phyloP scores from a whole-genome alignment of 2,329 filamentous ascomycete species.

The Penicillium glabrum region DNA sequence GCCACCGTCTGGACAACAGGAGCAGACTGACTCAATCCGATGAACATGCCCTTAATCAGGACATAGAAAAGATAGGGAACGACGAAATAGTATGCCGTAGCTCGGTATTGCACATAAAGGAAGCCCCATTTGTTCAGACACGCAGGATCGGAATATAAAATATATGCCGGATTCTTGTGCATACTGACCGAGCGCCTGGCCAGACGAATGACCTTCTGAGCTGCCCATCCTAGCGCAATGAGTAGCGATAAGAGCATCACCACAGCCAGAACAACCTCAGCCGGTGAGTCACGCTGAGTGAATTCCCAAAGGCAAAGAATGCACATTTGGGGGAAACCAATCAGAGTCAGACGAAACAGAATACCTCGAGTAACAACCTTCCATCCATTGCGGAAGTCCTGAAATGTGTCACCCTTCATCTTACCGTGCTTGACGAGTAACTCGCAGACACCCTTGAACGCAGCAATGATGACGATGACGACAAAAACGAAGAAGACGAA shows the following conservation, averaged over 20 bases:
- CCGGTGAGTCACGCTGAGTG: slow-evolving; percentile 78
- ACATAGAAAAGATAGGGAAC: slow-evolving; percentile 75
- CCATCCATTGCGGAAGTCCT: slow-evolving; percentile 94
- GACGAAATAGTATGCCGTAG: slow-evolving; percentile 94
- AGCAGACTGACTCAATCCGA: slow-evolving; percentile 73
- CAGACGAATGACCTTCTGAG: slow-evolving; percentile 84
- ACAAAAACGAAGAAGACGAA: slow-evolving; percentile 81
- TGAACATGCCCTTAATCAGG: slow-evolving; percentile 84
- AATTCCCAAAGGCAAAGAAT: slow-evolving; percentile 94
- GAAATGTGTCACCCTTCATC: slow-evolving; percentile 83
- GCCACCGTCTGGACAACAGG: slow-evolving; percentile 76
- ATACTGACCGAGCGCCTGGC: slow-evolving; percentile 84
- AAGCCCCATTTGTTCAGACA: slow-evolving; percentile 98
- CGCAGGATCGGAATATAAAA: slow-evolving; percentile 92
- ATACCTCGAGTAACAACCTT: slow-evolving; percentile 90
- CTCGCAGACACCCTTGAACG: slow-evolving; percentile 82
- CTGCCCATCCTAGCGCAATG: slow-evolving; percentile 77
- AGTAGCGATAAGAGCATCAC: slow-evolving; percentile 85
- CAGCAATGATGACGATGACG: slow-evolving; percentile 68
- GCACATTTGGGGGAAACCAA: slow-evolving; percentile 87
- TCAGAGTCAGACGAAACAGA: slow-evolving; percentile 83
- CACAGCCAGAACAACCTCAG: slow-evolving; percentile 80
- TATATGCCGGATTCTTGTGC: slow-evolving; percentile 96
- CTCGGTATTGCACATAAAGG: slow-evolving; percentile 94
- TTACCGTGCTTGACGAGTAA: slow-evolving; percentile 69